phyloP scores from a whole-genome alignment of 2,329 filamentous ascomycete species.

The Hypoxylon rubiginosum region DNA sequence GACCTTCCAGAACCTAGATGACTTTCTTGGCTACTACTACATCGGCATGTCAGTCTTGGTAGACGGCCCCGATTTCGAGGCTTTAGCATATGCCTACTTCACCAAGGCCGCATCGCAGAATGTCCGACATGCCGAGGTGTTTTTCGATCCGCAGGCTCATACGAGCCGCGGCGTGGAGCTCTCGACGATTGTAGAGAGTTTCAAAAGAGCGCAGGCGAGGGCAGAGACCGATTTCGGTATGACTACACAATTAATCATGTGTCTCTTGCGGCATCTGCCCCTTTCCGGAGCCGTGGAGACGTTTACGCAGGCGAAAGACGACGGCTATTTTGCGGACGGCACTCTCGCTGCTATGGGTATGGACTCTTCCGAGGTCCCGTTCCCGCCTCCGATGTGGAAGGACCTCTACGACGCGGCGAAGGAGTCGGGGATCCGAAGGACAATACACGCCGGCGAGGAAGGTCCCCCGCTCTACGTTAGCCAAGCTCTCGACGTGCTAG shows the following conservation, averaged over 20 bases:
- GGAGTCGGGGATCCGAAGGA: slow-evolving; percentile 69
- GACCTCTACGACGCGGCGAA: slow-evolving; percentile 70
- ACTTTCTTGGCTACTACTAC: slow-evolving; percentile 85
- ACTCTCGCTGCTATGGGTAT: slow-evolving; percentile 74
- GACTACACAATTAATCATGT: slow-evolving; percentile 76
- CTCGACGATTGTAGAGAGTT: slow-evolving; percentile 73
- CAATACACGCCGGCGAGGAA: slow-evolving; percentile 83
- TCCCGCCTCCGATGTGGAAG: slow-evolving; percentile 71
- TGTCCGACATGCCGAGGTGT: slow-evolving; percentile 80
- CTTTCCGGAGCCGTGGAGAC: slow-evolving; percentile 66
- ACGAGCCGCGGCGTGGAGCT: slow-evolving; percentile 73
- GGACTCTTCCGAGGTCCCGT: slow-evolving; percentile 72
- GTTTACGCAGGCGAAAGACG: slow-evolving; percentile 58
- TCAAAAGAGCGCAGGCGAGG: slow-evolving; percentile 69
- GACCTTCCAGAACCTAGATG: slow-evolving; percentile 77
- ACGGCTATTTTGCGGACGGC: slow-evolving; percentile 64
- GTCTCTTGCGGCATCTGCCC: slow-evolving; percentile 78
- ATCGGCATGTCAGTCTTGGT: slow-evolving; percentile 79
- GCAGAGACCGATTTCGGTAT: slow-evolving; percentile 75
- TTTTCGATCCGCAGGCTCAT: slow-evolving; percentile 86
- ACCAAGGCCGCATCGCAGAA: slow-evolving; percentile 72
- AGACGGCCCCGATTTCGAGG: slow-evolving; percentile 76
- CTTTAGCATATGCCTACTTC: slow-evolving; percentile 80
- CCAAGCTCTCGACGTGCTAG: slow-evolving; percentile 72
- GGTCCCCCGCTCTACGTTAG: slow-evolving; percentile 76